Evolutionary conservation across 2,329 filamentous ascomycete species (phyloP), one percentile per base, ranked within the genome.

Genomic region (Colletotrichum sp.): DNA sequence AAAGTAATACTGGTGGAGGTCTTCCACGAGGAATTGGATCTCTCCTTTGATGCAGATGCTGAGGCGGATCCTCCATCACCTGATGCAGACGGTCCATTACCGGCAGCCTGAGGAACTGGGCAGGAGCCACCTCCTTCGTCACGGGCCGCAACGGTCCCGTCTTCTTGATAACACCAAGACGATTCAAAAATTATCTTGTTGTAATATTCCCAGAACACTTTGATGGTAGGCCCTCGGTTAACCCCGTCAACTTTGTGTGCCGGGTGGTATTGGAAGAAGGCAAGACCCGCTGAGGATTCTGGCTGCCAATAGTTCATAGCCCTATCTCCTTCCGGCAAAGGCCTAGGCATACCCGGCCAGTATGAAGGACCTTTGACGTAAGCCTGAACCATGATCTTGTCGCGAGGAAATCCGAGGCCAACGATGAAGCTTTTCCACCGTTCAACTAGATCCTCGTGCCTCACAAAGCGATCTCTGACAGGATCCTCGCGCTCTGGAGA

Each of bases 251-350:
- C 18, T 0, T 32, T 26, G 16, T 62, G 18, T 0, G 28, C 30
- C 3, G 67, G 67, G 5, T 69, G 67, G 24, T 60, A 69, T 21
- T 69, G 67, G 32, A 55, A 69, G 32, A 60, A 55, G 24, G 59
- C 55, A 24, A 69, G 52, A 26, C 67, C 67, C 0, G 26, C 26
- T 1, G 21, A 30, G 0, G 67, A 34, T 1, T 62, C 59, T 0
- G 67, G 21, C 6, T n/a, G 5, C 30, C 55, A 69, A 55, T 44
- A 26, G 1, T 28, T 2, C 65, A 68, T 68, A 1, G 39, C 39
- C 0, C 28, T 6, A 0, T 65, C 0, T 8, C 36, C n/a, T 21
- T n/a, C n/a, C 18, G 1, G 13, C 15, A 13, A 8, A 1, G n/a
- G 8, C 13, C 34, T n/a, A 12, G 24, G 16, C 21, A 34, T 1